These are phyloP conservation scores for Xylaria scruposa DNA, from an alignment of 495 filamentous ascomycete species.

Conservation along the genomic window DNA sequence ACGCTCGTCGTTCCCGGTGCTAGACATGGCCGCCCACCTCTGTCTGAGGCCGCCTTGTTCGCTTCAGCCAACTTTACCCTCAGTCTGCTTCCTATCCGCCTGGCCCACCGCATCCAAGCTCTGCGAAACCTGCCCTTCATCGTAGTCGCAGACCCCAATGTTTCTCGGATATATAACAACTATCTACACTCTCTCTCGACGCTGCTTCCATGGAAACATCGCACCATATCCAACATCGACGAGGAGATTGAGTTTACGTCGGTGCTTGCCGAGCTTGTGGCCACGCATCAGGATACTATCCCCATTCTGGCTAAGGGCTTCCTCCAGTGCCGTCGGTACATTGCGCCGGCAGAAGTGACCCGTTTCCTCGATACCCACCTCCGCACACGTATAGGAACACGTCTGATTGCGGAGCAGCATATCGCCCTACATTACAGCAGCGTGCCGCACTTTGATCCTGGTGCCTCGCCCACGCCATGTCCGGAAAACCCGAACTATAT, in stretches of 20 bases:
- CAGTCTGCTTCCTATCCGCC: conserved; percentile 87
- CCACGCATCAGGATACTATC: conserved; percentile 93
- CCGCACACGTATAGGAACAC: conserved; percentile 89
- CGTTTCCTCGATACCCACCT: conserved; percentile 93
- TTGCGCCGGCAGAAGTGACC: conserved; percentile 78
- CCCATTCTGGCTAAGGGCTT: conserved; percentile 91
- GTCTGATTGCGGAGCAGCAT: conserved; percentile 95
- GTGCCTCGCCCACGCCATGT: conserved; percentile 50
- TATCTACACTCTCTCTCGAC: conserved; percentile 92
- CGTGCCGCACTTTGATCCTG: conserved; percentile 66
- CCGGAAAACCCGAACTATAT: conserved; percentile 74
- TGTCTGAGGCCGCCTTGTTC: conserved; percentile 78
- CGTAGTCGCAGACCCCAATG: conserved; percentile 93
- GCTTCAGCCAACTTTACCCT: conserved; percentile 94
- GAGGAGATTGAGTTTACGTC: conserved; percentile 91
- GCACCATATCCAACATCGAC: conserved; percentile 77
- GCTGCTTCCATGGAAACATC: conserved; percentile 79
- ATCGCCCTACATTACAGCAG: conserved; percentile 89
- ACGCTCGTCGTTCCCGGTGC: neutral
- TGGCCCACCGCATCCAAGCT: conserved; percentile 91
- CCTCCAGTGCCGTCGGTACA: conserved; percentile 88
- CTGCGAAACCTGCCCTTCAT: conserved; percentile 95
- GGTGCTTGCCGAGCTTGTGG: conserved; percentile 89
- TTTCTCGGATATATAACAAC: conserved; percentile 90
- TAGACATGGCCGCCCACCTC: conserved; percentile 89